Evolutionary conservation across 768 basidiomycete genomes (phyloP).

Genomic region (Rhodotorula babjevae): DNA sequence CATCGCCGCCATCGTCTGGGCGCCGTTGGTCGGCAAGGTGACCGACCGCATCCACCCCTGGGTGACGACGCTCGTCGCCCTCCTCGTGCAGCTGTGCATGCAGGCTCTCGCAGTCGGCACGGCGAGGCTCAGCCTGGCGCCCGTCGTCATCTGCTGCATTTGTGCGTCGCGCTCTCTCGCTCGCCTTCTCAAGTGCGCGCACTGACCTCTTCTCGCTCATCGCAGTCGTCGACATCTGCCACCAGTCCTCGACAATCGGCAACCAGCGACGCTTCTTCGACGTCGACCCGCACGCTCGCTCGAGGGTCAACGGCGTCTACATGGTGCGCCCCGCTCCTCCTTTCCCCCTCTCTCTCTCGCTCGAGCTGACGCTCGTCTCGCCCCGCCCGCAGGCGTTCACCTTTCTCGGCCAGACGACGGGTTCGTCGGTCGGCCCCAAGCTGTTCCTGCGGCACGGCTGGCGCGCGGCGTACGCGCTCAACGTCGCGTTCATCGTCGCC

Average conservation of each 20-base stretch:
- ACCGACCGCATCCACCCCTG: conserved; percentile 60
- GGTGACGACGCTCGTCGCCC: conserved; percentile 62
- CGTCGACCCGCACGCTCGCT: conserved; percentile 53
- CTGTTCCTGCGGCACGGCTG: conserved; percentile 19
- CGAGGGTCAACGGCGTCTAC: conserved; percentile 70
- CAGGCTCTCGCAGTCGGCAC: conserved; percentile 65
- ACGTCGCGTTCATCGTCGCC: background rate
- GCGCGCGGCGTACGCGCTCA: conserved; percentile 9
- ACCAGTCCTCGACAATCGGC: conserved; percentile 37
- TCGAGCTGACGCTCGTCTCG: background rate
- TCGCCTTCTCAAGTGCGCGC: too few relatives aligned
- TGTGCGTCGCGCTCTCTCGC: conserved; percentile 46
- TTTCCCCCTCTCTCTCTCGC: background rate
- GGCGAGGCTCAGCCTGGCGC: conserved; percentile 65
- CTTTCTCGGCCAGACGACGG: conserved; percentile 10
- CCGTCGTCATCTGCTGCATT: conserved; percentile 65
- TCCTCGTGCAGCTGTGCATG: conserved; percentile 52
- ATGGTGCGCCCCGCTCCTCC: conserved; percentile 45
- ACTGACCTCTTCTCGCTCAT: background rate
- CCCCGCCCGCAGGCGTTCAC: background rate
- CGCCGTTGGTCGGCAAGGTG: conserved; percentile 43
- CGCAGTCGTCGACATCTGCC: conserved; percentile 19
- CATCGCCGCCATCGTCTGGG: conserved; percentile 46
- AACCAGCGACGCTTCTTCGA: conserved; percentile 20
- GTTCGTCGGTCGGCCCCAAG: conserved; percentile 9